Conservation (phyloP, 2,329 filamentous ascomycete species). For the Atkinsonella hypoxylon region DNA sequence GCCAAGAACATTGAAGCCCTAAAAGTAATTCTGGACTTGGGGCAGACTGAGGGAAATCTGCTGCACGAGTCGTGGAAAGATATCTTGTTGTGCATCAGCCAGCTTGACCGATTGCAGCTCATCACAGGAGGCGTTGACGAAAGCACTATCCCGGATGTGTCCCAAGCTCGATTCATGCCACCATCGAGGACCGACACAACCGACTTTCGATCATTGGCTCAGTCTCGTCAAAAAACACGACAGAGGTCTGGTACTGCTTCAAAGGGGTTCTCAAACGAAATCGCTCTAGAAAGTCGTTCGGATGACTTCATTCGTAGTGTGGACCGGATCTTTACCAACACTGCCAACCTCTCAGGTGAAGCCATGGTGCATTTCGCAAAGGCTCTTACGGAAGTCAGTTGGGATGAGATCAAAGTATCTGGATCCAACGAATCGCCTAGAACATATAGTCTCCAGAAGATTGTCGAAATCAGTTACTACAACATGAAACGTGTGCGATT, state of each 20-base stretch:
- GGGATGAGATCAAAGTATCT: constrained; percentile 97
- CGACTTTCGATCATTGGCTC: constrained; percentile 55
- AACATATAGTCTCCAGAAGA: constrained; percentile 94
- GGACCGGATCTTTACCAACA: constrained; percentile 94
- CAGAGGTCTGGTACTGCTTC: constrained; percentile 45
- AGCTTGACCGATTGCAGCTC: constrained; percentile 87
- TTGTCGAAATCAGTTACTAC: constrained; percentile 98
- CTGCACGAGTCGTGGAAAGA: constrained; percentile 91
- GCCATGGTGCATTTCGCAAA: constrained; percentile 93
- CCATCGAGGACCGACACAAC: constrained; percentile 40
- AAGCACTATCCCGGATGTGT: constrained; percentile 81
- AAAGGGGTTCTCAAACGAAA: constrained; percentile 59
- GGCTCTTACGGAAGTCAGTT: constrained; percentile 88
- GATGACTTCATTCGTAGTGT: constrained; percentile 88
- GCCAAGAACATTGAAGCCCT: constrained; percentile 94
- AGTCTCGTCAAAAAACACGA: constrained; percentile 37
- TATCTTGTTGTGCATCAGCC: constrained; percentile 86
- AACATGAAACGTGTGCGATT: constrained; percentile 98
- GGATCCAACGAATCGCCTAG: constrained; percentile 90
- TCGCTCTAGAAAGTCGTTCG: constrained; percentile 83
- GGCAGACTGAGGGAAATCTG: constrained; percentile 82
- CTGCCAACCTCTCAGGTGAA: constrained; percentile 81
- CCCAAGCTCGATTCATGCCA: constrained; percentile 62
- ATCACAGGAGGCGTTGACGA: constrained; percentile 93
- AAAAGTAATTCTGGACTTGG: constrained; percentile 82